Evolutionary conservation across 2,329 filamentous ascomycete genomes (phyloP).

Genomic region (Venturia pyrina): DNA sequence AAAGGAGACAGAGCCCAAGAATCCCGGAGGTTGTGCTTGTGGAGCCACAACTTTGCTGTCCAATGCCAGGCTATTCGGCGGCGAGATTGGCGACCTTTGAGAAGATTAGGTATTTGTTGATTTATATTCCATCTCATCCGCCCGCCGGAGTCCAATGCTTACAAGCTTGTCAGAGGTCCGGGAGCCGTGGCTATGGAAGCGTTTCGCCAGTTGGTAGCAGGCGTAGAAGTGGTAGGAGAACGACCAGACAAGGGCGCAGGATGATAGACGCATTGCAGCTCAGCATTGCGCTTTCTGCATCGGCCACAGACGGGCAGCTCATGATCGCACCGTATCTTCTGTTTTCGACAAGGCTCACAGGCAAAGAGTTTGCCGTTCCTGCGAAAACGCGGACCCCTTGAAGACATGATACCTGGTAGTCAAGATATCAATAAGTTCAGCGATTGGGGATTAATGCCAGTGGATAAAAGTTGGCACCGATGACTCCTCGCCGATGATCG

Average conservation of each 20-base stretch:
- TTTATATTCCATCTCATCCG: not conserved
- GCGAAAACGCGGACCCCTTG: slow-evolving; percentile 6
- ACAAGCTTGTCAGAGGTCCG: not conserved
- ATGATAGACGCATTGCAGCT: slow-evolving; percentile 9
- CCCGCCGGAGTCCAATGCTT: not conserved
- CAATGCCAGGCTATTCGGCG: not conserved
- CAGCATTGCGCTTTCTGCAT: slow-evolving; percentile 6
- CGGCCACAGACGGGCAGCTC: slow-evolving; percentile 3
- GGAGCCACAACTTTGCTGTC: not conserved
- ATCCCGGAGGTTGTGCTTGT: not conserved
- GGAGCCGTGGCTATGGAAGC: not conserved
- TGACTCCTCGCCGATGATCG: not conserved
- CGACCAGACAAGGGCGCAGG: slow-evolving; percentile 8
- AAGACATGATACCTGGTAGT: not conserved
- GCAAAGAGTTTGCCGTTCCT: slow-evolving; percentile 10
- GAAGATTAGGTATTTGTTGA: not conserved
- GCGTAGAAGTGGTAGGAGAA: not conserved
- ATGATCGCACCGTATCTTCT: slow-evolving; percentile 10
- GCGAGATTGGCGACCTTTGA: not conserved
- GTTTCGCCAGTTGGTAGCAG: not conserved
- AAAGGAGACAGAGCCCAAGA: slow-evolving; percentile 6
- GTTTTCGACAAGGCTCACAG: slow-evolving; percentile 9
- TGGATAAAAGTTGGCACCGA: not conserved
- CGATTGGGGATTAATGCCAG: not conserved
- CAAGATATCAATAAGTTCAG: not conserved